Conservation (phyloP, 805 yeast species). For the Saccharomycopsis synnaedendra region DNA sequence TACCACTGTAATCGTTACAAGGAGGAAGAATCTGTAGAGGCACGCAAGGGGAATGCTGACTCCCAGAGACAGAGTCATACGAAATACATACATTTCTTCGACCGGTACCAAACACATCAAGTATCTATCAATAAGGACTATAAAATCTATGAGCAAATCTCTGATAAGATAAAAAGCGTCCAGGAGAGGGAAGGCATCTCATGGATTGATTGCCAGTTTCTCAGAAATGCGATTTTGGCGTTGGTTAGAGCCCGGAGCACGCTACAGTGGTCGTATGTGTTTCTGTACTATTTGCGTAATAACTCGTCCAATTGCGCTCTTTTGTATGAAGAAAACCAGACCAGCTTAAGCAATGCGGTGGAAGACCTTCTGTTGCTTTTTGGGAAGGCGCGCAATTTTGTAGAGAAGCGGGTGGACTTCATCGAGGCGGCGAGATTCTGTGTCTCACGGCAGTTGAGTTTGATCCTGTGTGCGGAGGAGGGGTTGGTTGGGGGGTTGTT, state of each 20-base stretch:
- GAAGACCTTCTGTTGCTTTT: conserved; percentile 59
- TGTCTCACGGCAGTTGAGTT: conserved; percentile 26
- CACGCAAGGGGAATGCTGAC: conserved; percentile 20
- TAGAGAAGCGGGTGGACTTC: conserved; percentile 27
- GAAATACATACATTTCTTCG: conserved; percentile 65
- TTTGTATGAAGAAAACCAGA: conserved; percentile 64
- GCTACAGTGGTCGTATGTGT: conserved; percentile 84
- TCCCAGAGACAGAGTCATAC: conserved; percentile 38
- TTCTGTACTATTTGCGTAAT: conserved; percentile 51
- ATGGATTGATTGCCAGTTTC: conserved; percentile 83
- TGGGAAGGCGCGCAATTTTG: conserved; percentile 18
- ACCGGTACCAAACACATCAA: conserved; percentile 66
- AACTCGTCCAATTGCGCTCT: conserved; percentile 37
- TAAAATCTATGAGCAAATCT: conserved; percentile 49
- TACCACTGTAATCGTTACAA: conserved; percentile 59
- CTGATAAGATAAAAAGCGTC: conserved; percentile 46
- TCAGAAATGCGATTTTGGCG: conserved; percentile 58
- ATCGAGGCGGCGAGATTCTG: conserved; percentile 26
- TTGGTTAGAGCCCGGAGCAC: conserved; percentile 61
- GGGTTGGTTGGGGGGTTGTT: conserved; percentile 5
- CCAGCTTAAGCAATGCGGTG: conserved; percentile 48
- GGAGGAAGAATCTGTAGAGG: conserved; percentile 25
- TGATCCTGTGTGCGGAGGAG: conserved; percentile 27
- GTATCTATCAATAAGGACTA: conserved; percentile 64
- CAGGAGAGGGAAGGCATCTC: conserved; percentile 58